phyloP scores from a whole-genome alignment of 2,329 filamentous ascomycete genomes.

The Aspergillus sojae region DNA sequence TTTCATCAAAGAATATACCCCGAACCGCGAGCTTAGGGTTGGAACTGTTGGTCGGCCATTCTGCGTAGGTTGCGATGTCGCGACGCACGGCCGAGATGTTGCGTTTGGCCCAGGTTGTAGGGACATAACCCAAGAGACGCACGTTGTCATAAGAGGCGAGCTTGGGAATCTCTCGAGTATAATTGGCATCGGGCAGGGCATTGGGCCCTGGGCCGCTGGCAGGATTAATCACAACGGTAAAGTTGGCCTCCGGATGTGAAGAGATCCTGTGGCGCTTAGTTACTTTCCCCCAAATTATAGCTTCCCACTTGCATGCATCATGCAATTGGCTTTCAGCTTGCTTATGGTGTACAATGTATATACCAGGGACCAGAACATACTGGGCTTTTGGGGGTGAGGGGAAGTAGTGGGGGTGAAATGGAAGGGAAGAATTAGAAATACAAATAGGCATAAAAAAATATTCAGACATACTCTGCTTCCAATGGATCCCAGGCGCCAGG shows the following conservation, averaged over 20 bases:
- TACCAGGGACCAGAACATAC: constrained; percentile 11
- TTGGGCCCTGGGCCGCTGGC: constrained; percentile 50
- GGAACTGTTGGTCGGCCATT: constrained; percentile 43
- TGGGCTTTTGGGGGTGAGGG: constrained; percentile 7
- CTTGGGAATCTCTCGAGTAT: constrained; percentile 45
- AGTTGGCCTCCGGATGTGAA: constrained; percentile 46
- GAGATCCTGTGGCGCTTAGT: constrained; percentile 38
- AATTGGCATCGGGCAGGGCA: constrained; percentile 47
- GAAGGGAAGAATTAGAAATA: background rate
- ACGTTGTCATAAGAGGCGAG: constrained; percentile 51
- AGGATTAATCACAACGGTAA: constrained; percentile 55
- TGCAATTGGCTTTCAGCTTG: constrained; percentile 19
- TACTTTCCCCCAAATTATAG: constrained; percentile 13
- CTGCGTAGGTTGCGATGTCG: constrained; percentile 51
- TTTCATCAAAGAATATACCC: constrained; percentile 56
- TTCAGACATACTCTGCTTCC: constrained; percentile 44
- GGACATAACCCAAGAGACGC: constrained; percentile 54
- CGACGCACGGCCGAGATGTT: constrained; percentile 43
- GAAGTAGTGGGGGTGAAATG: background rate
- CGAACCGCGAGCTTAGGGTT: constrained; percentile 44
- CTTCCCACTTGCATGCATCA: constrained; percentile 11
- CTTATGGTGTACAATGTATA: constrained; percentile 18
- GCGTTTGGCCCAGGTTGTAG: constrained; percentile 51
- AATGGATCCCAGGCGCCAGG: constrained; percentile 51
- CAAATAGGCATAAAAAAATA: constrained; percentile 15